Evolutionary conservation across 2,329 filamentous ascomycete species (phyloP).

Genomic region (Microdochium nivale): DNA sequence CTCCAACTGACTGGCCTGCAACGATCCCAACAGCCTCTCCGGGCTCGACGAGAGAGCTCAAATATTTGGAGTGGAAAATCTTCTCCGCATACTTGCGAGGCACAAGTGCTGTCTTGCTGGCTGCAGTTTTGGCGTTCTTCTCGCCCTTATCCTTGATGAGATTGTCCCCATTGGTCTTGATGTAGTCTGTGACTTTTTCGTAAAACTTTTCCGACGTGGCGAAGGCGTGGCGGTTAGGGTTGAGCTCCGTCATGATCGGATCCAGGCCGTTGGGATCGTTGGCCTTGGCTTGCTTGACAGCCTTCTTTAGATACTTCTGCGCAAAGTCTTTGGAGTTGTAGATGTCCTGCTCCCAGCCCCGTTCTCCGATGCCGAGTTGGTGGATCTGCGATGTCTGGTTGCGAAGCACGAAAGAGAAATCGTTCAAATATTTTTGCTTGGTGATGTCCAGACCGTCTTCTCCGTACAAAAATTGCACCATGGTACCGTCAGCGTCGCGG

Average conservation of each 20-base stretch:
- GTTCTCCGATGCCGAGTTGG: conserved; percentile 58
- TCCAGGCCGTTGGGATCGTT: conserved; percentile 54
- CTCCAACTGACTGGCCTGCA: conserved; percentile 91
- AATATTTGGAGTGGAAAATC: conserved; percentile 84
- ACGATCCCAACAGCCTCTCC: conserved; percentile 96
- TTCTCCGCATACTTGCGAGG: conserved; percentile 67
- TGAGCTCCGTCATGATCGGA: conserved; percentile 63
- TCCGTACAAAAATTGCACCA: conserved; percentile 93
- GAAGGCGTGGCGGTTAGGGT: conserved; percentile 71
- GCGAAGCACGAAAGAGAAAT: conserved; percentile 84
- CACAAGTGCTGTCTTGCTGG: conserved; percentile 10
- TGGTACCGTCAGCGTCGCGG: conserved; percentile 82
- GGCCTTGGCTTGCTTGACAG: conserved; percentile 61
- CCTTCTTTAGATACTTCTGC: conserved; percentile 73
- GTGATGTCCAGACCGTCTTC: conserved; percentile 93
- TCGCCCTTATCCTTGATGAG: conserved; percentile 43
- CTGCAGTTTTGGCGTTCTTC: conserved; percentile 18
- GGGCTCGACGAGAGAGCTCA: conserved; percentile 84
- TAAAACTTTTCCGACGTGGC: conserved; percentile 87
- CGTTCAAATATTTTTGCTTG: conserved; percentile 82
- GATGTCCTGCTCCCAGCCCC: conserved; percentile 29
- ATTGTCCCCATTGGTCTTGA: conserved; percentile 64
- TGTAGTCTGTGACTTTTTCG: conserved; percentile 62
- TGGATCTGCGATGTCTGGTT: conserved; percentile 77
- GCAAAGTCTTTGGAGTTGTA: conserved; percentile 48